Percentiles rank a stretch among this genome's conserved stretches.
Conservation (phyloP, 2,329 filamentous ascomycete species). For the Zalaria obscura region DNA sequence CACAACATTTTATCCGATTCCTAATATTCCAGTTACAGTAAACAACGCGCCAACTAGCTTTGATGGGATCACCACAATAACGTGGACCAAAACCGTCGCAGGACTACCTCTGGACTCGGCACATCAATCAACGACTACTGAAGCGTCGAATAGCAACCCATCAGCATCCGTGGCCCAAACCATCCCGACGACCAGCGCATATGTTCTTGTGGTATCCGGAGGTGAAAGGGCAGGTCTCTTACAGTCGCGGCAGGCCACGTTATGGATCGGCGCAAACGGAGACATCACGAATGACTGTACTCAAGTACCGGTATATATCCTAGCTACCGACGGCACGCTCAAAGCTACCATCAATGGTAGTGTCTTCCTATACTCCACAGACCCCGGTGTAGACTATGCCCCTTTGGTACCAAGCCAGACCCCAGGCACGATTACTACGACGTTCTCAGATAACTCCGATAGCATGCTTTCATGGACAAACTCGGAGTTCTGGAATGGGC, state of each 20-base stretch:
- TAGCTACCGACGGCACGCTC: constrained; percentile 10
- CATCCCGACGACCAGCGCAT: constrained; percentile 7
- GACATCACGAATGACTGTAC: constrained; percentile 17
- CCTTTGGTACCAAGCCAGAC: constrained; percentile 13
- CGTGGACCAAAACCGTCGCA: constrained; percentile 9
- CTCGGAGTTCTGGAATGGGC: constrained; percentile 12
- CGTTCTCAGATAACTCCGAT: constrained; percentile 10
- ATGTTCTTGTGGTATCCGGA: background rate
- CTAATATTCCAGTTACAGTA: constrained; percentile 12
- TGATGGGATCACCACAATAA: constrained; percentile 13
- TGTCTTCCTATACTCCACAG: constrained; percentile 15
- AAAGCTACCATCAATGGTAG: constrained; percentile 12
- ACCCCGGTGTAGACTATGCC: constrained; percentile 9
- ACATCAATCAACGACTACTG: background rate
- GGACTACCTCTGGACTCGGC: background rate
- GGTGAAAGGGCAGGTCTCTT: constrained; percentile 3
- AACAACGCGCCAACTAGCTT: constrained; percentile 16
- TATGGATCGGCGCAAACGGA: constrained; percentile 13
- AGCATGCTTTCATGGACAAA: constrained; percentile 14
- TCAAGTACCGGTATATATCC: constrained; percentile 13
- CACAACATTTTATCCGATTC: constrained; percentile 15
- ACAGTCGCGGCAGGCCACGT: constrained; percentile 7
- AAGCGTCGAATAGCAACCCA: background rate
- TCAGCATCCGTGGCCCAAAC: background rate
- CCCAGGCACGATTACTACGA: constrained; percentile 12